phyloP scores from a whole-genome alignment of 352 stramenopile genomes.

The Phytopythium delawarense region DNA sequence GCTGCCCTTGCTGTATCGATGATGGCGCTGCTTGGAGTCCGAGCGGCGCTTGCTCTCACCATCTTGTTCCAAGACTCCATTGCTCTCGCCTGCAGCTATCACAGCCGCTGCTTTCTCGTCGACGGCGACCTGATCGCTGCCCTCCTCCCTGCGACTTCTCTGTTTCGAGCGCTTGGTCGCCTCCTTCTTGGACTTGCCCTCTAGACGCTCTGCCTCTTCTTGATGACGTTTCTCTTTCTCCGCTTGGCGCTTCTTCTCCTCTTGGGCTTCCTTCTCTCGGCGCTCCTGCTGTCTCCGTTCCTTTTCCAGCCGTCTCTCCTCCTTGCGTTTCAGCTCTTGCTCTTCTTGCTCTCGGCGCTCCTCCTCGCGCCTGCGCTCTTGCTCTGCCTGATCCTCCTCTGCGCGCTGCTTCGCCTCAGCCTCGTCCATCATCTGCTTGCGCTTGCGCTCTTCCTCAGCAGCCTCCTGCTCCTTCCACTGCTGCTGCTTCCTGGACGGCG shows the following conservation, averaged over 20 bases:
- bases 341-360: slow-evolving; percentile 20
- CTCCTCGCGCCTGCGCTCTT: slow-evolving; percentile 17
- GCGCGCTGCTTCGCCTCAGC: slow-evolving; percentile 23
- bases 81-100: not conserved
- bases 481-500: slow-evolving; percentile 10
- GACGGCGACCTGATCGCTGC: not conserved
- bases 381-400: slow-evolving; percentile 18
- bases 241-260: slow-evolving; percentile 14
- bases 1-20: not conserved
- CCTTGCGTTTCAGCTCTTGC: slow-evolving; percentile 16
- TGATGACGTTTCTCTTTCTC: slow-evolving; percentile 7
- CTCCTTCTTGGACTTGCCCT: not conserved
- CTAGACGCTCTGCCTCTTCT: slow-evolving; percentile 1
- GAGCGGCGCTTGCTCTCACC: not conserved
- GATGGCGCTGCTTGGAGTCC: not conserved
- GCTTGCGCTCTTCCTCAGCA: slow-evolving; percentile 29
- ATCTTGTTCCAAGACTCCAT: not conserved
- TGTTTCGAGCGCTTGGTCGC: not conserved
- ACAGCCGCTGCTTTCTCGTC: not conserved
- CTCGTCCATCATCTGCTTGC: slow-evolving; percentile 26
- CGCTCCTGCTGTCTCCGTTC: slow-evolving; percentile 11
- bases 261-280: slow-evolving; percentile 8
- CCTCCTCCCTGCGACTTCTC: not conserved
- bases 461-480: slow-evolving; percentile 32
- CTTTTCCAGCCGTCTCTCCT: slow-evolving; percentile 15